Conservation (phyloP, 2,329 filamentous ascomycete species). For the Pseudogymnoascus sp. region DNA sequence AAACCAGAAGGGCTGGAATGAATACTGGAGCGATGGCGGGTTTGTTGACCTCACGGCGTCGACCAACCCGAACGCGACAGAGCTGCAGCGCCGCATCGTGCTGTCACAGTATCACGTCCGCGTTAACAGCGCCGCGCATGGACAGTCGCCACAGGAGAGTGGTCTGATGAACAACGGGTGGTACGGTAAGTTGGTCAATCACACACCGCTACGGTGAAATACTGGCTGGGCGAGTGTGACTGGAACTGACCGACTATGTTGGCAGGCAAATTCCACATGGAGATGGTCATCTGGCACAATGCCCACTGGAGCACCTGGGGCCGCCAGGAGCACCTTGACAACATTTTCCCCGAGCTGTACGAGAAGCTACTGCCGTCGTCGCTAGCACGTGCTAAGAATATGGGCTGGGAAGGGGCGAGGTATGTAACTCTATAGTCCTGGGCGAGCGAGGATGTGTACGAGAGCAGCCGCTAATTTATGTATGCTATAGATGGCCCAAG, state of each 20-base stretch:
- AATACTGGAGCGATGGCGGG: conserved; percentile 32
- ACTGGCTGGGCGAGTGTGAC: not conserved
- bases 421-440: conserved; percentile 12
- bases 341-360: conserved; percentile 31
- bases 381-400: conserved; percentile 25
- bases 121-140: conserved; percentile 35
- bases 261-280: conserved; percentile 37
- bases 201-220: not conserved
- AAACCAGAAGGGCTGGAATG: conserved; percentile 16
- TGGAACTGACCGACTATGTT: conserved; percentile 24
- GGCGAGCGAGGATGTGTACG: conserved; percentile 33
- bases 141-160: conserved; percentile 36
- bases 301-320: conserved; percentile 37
- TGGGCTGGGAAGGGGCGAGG: conserved; percentile 31
- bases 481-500: conserved; percentile 41
- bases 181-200: conserved; percentile 29
- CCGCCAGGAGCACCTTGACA: conserved; percentile 31
- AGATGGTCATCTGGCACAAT: conserved; percentile 39
- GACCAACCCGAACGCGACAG: conserved; percentile 31
- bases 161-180: conserved; percentile 41
- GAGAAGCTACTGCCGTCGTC: conserved; percentile 30
- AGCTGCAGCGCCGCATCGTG: conserved; percentile 38
- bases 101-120: conserved; percentile 38
- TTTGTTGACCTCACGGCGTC: conserved; percentile 35
- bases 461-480: conserved; percentile 32